Evolutionary conservation across 176 grass and related monocot genomes (phyloP).

Genomic region (Phoenix dactylifera): DNA sequence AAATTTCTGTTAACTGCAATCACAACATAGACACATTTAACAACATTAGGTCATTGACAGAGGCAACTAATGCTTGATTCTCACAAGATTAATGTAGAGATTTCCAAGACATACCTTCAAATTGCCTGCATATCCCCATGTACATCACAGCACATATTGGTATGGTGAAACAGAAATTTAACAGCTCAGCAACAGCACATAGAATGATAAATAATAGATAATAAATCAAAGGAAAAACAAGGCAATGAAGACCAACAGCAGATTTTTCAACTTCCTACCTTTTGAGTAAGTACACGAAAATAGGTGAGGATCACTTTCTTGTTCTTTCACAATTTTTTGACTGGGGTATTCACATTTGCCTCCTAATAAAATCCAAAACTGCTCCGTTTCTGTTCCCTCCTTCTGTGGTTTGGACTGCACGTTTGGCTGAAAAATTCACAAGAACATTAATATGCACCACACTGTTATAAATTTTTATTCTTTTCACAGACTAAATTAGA

Average conservation of each 20-base stretch:
- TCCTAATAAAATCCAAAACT: constrained; percentile 86
- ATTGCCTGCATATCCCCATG: constrained; percentile 38
- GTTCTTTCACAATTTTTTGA: constrained; percentile 75
- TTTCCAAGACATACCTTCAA: constrained; percentile 35
- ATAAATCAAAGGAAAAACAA: neutral
- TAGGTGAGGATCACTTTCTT: constrained; percentile 79
- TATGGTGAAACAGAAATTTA: constrained; percentile 10
- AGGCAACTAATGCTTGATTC: neutral
- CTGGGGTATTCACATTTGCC: constrained; percentile 84
- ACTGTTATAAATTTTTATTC: too few relatives aligned
- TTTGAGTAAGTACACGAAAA: constrained; percentile 83
- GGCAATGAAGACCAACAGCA: constrained; percentile 1
- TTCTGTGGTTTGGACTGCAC: constrained; percentile 85
- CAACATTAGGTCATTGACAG: constrained; percentile 4
- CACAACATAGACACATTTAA: constrained; percentile 15
- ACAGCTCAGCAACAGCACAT: constrained; percentile 17
- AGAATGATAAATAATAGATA: constrained; percentile 18
- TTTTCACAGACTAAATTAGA: too few relatives aligned
- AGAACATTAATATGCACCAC: too few relatives aligned
- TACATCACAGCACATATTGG: constrained; percentile 7
- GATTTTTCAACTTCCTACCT: constrained; percentile 32
- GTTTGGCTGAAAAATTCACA: constrained; percentile 62
- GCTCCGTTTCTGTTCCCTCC: constrained; percentile 92
- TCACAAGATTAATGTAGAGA: neutral
- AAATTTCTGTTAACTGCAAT: constrained; percentile 66